phyloP scores from a whole-genome alignment of 352 stramenopile genomes.

The Albugo laibachii region DNA sequence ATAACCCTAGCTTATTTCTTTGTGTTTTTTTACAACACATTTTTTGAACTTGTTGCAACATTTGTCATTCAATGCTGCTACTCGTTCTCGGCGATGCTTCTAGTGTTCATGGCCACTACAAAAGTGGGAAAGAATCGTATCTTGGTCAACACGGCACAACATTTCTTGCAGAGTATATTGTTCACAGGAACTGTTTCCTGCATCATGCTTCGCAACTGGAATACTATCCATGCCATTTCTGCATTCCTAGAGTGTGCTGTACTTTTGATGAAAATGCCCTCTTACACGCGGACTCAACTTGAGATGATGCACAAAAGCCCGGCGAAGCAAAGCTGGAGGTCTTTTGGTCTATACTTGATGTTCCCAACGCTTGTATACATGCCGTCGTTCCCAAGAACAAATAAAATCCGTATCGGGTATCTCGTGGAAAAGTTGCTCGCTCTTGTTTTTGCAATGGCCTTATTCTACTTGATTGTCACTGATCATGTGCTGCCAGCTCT shows the following conservation, averaged over 20 bases:
- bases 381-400: constrained; percentile 76
- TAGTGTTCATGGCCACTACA: constrained; percentile 37
- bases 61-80: constrained; percentile 44
- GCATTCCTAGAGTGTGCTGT: constrained; percentile 58
- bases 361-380: constrained; percentile 90
- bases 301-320: constrained; percentile 22
- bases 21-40: constrained; percentile 55
- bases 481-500: constrained; percentile 78
- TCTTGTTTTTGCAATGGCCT: constrained; percentile 52
- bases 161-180: constrained; percentile 44
- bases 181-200: constrained; percentile 46
- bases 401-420: constrained; percentile 69
- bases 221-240: constrained; percentile 46
- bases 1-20: constrained; percentile 27
- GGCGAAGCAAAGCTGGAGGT: constrained; percentile 15
- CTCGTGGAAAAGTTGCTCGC: constrained; percentile 56
- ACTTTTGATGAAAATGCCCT: constrained; percentile 72
- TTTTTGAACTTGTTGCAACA: constrained; percentile 50
- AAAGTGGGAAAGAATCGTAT: constrained; percentile 12
- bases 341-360: constrained; percentile 51
- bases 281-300: constrained; percentile 55
- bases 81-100: constrained; percentile 48
- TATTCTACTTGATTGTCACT: constrained; percentile 82
- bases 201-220: constrained; percentile 57
- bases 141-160: constrained; percentile 46